Base-by-base conservation (phyloP, 306 rosid genomes). In the Cicer chorassanicum region DNA sequence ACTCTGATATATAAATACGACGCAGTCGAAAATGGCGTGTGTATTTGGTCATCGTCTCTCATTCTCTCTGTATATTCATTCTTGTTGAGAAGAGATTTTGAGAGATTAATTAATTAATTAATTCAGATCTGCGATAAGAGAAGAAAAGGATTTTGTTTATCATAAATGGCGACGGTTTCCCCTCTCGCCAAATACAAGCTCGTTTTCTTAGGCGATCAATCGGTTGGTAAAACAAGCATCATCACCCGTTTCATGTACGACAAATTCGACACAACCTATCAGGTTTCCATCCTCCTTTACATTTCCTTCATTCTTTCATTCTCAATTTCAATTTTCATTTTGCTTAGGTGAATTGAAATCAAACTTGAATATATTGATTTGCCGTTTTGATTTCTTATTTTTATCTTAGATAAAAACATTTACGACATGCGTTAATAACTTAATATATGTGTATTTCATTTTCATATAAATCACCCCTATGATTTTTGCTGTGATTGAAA, bases 201-300 rank as follows among this genome's bases (percentile, higher is more conserved):
- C 8, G 85, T 84, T 46, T 84, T 84, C 85, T 65, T 92, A 68
- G 97, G 97, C 82, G 98, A 92, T 82, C 98, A 92, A 85, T 90
- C 98, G 12, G 96, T 88, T 39, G 98, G 96, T 1, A 92, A 92
- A 87, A 92, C 98, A 81, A 92, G 98, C 86, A 90, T 92, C 84
- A 90, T 92, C 87, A 92, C 98, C 59, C 98, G 98, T 79, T 90
- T 92, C 86, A 92, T 92, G 98, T 92, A 92, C 87, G 98, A 92
- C 87, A 92, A 92, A 84, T 92, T 92, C 78, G 96, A 92, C 59
- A 84, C 98, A 79, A 92, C 93, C 80, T 92, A 92, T 76, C 98
- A 92, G 96, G 98, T 88, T 88, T 51, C 53, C 6, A 0, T 53
- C 63, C 24, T 8, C 45, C 46, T 8, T 57, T 6, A 13, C 24